Conservation (phyloP, 73 alveolate species). For the Tetrahymena malaccensis region DNA sequence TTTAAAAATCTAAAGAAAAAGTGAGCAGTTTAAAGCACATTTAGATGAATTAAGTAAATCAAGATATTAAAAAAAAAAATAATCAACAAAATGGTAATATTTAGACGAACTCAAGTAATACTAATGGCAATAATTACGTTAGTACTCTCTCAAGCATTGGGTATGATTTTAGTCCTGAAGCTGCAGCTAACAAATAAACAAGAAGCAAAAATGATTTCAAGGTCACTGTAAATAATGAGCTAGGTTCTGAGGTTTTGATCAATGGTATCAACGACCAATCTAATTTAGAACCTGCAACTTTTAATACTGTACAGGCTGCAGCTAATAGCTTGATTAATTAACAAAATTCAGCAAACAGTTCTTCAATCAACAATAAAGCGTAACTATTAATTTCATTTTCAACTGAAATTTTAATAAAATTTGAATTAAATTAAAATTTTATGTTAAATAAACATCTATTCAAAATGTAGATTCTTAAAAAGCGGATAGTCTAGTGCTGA, state of each 20-base stretch:
- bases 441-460: not conserved
- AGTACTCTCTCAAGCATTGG: not conserved
- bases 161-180: not conserved
- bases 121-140: not conserved
- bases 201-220: not conserved
- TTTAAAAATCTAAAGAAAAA: not conserved
- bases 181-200: not conserved
- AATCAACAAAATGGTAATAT: not conserved
- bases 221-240: not conserved
- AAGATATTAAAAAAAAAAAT: not conserved
- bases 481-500: not conserved
- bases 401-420: no score
- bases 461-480: not conserved
- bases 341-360: not conserved
- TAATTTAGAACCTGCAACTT: not conserved
- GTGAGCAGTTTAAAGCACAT: not conserved
- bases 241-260: not conserved
- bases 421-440: no score
- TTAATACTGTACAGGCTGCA: not conserved
- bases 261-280: not conserved
- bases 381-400: not conserved
- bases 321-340: not conserved
- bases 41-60: not conserved
- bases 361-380: not conserved
- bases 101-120: not conserved